These are phyloP conservation scores for Geotrichum bryndzae DNA, from an alignment of 1,139 yeast genomes.

Conservation along the genomic window DNA sequence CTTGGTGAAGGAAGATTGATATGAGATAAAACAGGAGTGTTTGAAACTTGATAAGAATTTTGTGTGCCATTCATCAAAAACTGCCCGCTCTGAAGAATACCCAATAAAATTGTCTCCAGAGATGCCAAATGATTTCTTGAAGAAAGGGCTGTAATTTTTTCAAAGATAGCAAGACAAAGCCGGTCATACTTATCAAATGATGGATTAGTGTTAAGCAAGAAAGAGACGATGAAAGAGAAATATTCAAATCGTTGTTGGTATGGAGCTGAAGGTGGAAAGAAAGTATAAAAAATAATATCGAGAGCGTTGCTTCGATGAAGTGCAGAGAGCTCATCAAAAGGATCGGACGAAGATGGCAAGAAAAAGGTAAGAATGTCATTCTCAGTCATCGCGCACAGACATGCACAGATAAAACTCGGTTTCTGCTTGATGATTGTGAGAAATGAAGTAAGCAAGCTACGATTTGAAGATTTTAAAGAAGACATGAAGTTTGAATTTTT, in stretches of 20 bases:
- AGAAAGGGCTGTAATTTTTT: conserved; percentile 19
- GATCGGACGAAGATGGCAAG: conserved; percentile 20
- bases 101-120: conserved; percentile 24
- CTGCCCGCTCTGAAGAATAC: conserved; percentile 28
- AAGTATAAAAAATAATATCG: conserved; percentile 31
- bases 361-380: conserved; percentile 27
- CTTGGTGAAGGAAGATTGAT: not conserved
- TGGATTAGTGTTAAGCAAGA: conserved; percentile 23
- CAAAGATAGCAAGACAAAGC: conserved; percentile 24
- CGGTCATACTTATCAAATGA: conserved; percentile 21
- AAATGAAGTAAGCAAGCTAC: conserved; percentile 32
- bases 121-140: conserved; percentile 24
- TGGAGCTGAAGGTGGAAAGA: conserved; percentile 29
- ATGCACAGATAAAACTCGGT: conserved; percentile 34
- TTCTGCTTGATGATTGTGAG: conserved; percentile 34
- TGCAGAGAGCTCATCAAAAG: conserved; percentile 27
- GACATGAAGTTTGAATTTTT: conserved; percentile 22
- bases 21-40: not conserved
- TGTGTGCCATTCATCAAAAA: conserved; percentile 19
- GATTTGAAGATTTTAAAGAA: conserved; percentile 24
- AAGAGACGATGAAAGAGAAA: conserved; percentile 29
- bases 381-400: conserved; percentile 28
- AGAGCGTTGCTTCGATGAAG: conserved; percentile 30
- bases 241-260: conserved; percentile 29
- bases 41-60: conserved; percentile 10